Percentiles rank a stretch among this genome's conserved stretches.
These are phyloP conservation scores for Sarocladium strictum DNA, from an alignment of 2,329 filamentous ascomycete species.

Conservation along the genomic window DNA sequence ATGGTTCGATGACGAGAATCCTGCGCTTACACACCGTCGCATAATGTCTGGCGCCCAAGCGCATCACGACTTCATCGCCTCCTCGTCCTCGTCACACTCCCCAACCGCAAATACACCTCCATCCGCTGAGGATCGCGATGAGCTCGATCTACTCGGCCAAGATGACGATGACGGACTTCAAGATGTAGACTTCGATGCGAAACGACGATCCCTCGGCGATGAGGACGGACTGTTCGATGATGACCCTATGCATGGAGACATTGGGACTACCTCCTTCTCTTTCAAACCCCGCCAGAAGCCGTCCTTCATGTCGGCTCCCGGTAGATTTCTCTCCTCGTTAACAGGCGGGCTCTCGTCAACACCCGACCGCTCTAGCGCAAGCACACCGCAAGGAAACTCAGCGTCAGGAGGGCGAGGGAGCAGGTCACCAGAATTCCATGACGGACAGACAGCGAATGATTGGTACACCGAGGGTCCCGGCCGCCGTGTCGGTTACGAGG, in stretches of 20 bases:
- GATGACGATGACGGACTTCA: slow-evolving; percentile 29
- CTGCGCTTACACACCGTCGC: slow-evolving; percentile 23
- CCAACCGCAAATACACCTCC: slow-evolving; percentile 19
- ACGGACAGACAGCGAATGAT: slow-evolving; percentile 49
- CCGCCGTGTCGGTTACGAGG: slow-evolving; percentile 86
- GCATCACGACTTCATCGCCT: slow-evolving; percentile 27
- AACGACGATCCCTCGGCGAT: slow-evolving; percentile 4
- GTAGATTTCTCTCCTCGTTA: slow-evolving; percentile 43
- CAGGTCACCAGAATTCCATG: slow-evolving; percentile 29
- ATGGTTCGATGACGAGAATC: slow-evolving; percentile 18
- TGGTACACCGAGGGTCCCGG: slow-evolving; percentile 91
- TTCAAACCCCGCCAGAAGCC: slow-evolving; percentile 66
- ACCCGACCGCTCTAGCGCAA: slow-evolving; percentile 1
- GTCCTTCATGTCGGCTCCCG: slow-evolving; percentile 38
- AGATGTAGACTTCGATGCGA: slow-evolving; percentile 12
- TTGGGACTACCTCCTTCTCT: slow-evolving; percentile 47
- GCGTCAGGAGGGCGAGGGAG: slow-evolving; percentile 12
- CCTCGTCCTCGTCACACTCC: slow-evolving; percentile 28
- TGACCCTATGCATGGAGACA: slow-evolving; percentile 48
- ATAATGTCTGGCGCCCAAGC: slow-evolving; percentile 33
- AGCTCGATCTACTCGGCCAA: slow-evolving; percentile 37
- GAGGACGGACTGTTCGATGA: slow-evolving; percentile 39
- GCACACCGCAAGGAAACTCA: neutral
- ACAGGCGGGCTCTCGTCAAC: slow-evolving; percentile 25
- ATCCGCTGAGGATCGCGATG: slow-evolving; percentile 35